Conservation (phyloP, 1,139 yeast species). For the Geotrichum australiense region DNA sequence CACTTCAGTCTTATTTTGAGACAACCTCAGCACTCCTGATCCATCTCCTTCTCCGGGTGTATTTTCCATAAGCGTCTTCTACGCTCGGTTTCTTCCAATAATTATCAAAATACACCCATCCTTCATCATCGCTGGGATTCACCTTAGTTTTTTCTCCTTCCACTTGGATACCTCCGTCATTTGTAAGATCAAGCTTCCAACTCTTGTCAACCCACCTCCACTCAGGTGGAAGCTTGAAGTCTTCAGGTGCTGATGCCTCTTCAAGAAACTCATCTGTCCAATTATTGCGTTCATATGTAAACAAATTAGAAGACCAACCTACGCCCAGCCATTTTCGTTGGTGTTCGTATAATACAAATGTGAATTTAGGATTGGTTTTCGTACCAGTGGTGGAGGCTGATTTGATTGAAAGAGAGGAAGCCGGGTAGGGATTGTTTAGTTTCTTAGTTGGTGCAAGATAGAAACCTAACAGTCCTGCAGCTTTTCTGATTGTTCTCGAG, state of each 20-base stretch:
- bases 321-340: constrained; percentile 97
- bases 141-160: constrained; percentile 64
- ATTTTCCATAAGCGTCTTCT: constrained; percentile 82
- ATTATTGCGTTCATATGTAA: constrained; percentile 88
- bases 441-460: not conserved
- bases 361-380: constrained; percentile 44
- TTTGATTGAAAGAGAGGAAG: not conserved
- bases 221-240: constrained; percentile 69
- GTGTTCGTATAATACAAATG: constrained; percentile 87
- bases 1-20: not conserved
- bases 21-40: constrained; percentile 87
- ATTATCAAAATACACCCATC: constrained; percentile 81
- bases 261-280: constrained; percentile 97
- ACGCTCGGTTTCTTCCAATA: constrained; percentile 90
- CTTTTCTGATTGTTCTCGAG: constrained; percentile 58
- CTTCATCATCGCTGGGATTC: constrained; percentile 74
- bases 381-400: not conserved
- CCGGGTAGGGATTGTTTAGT: not conserved
- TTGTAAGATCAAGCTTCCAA: constrained; percentile 85
- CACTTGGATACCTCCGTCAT: constrained; percentile 58
- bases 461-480: constrained; percentile 36
- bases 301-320: constrained; percentile 91
- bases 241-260: constrained; percentile 70
- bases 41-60: constrained; percentile 94
- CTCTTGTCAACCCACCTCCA: constrained; percentile 96